phyloP scores from a whole-genome alignment of 1,284 basidiomycete species.

The Cryptococcus sp. region DNA sequence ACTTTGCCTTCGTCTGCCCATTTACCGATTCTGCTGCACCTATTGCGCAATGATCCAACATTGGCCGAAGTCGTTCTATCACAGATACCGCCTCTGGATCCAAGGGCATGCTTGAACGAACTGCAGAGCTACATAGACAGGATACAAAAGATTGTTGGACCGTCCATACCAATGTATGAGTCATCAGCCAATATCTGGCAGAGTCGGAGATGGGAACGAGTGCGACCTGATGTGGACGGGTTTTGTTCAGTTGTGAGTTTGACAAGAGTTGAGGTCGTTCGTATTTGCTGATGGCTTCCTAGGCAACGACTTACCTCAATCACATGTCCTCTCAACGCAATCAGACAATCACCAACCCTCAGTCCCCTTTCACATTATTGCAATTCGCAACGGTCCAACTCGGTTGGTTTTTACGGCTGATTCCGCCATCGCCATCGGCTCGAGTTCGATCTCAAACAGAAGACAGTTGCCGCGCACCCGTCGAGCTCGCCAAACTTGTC shows the following conservation, averaged over 20 bases:
- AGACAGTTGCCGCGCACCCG: not conserved
- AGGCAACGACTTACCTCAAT: slow-evolving; percentile 45
- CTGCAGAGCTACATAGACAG: slow-evolving; percentile 31
- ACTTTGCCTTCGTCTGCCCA: slow-evolving; percentile 44
- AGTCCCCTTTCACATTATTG: slow-evolving; percentile 40
- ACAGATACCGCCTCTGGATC: slow-evolving; percentile 41
- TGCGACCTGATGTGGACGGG: slow-evolving; percentile 25
- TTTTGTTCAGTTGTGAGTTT: slow-evolving; percentile 39
- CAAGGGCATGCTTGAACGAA: slow-evolving; percentile 36
- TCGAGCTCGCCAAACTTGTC: slow-evolving; percentile 38
- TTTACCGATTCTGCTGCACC: slow-evolving; percentile 41
- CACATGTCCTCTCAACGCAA: slow-evolving; percentile 31
- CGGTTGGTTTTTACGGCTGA: slow-evolving; percentile 29
- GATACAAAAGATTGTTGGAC: slow-evolving; percentile 17
- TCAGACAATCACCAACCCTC: slow-evolving; percentile 20
- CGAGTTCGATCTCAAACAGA: not conserved
- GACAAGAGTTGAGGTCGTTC: not conserved
- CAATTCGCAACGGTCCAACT: slow-evolving; percentile 34
- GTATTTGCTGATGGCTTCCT: slow-evolving; percentile 8
- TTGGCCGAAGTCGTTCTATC: slow-evolving; percentile 33
- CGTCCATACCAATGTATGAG: not conserved
- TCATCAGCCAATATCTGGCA: not conserved
- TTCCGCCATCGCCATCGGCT: slow-evolving; percentile 28
- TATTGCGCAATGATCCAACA: slow-evolving; percentile 40
- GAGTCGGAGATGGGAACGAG: slow-evolving; percentile 38